Conservation (phyloP, 2,329 filamentous ascomycete genomes). For the Huntiella abstrusa region DNA sequence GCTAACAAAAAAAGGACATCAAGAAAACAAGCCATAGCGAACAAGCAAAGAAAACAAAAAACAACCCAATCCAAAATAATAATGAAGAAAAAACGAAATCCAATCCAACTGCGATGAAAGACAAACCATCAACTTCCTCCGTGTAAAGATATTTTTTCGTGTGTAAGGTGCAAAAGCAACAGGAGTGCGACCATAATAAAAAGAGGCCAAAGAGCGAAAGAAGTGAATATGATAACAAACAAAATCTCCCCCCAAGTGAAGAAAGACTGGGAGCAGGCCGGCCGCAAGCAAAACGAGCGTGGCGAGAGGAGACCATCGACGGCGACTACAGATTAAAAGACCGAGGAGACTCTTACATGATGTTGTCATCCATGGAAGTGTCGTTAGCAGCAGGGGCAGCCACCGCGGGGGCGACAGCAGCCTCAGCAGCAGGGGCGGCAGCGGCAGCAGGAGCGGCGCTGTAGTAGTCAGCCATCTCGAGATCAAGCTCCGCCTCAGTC, state of each 20-base stretch:
- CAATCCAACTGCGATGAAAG: constrained; percentile 1
- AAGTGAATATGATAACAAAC: constrained; percentile 1
- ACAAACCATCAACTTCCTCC: constrained; percentile 6
- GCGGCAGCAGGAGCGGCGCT: constrained; percentile 24
- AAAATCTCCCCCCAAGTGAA: constrained; percentile 4
- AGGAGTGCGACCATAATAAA: neutral
- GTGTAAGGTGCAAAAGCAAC: neutral
- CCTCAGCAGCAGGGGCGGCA: constrained; percentile 28
- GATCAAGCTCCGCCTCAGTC: constrained; percentile 87
- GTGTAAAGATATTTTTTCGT: constrained; percentile 3
- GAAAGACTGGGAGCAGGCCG: constrained; percentile 3
- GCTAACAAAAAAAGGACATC: neutral
- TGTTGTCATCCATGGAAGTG: constrained; percentile 41
- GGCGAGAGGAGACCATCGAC: constrained; percentile 7
- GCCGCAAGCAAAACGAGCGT: constrained; percentile 8
- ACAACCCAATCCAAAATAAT: constrained; percentile 1
- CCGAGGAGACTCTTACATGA: constrained; percentile 5
- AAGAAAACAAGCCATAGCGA: constrained; percentile 1
- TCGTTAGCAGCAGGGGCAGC: constrained; percentile 26
- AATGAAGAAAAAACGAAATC: constrained; percentile 8
- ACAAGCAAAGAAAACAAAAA: neutral
- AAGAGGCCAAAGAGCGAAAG: neutral
- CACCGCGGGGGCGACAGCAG: constrained; percentile 26
- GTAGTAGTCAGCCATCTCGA: constrained; percentile 96
- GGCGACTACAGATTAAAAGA: neutral